Conservation (phyloP, 202 grass and related monocot genomes). For the Schoenoplectus triqueter region DNA sequence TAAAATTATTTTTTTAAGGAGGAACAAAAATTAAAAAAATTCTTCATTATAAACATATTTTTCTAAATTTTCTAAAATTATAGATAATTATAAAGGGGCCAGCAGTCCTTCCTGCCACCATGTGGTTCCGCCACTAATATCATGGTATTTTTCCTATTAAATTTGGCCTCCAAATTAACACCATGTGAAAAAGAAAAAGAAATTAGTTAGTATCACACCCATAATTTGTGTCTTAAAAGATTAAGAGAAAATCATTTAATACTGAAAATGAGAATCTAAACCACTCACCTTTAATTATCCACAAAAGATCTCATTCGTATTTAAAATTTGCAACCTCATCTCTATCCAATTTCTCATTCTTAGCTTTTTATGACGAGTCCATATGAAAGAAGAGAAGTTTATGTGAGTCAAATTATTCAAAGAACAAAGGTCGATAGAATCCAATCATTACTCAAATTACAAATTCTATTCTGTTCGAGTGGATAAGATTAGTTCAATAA, state of each 20-base stretch:
- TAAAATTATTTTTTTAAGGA: no score
- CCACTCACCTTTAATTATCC: no score
- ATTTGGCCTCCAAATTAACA: not conserved
- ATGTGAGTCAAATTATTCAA: conserved; percentile 28
- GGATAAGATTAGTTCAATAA: conserved; percentile 38
- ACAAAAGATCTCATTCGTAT: no score
- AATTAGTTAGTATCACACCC: not conserved
- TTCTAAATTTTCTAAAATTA: no score
- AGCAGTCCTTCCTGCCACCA: no score
- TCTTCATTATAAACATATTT: no score
- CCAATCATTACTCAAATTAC: not conserved
- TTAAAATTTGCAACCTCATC: not conserved
- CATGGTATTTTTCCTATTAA: no score
- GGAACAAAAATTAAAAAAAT: no score
- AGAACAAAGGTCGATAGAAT: conserved; percentile 19
- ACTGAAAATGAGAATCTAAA: no score
- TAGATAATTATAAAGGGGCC: no score
- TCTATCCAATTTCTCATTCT: not conserved
- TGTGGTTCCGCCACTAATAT: no score
- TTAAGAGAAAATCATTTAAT: not conserved
- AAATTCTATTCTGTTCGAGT: conserved; percentile 25
- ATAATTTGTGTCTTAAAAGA: not conserved
- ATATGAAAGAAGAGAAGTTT: not conserved
- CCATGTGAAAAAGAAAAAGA: not conserved
- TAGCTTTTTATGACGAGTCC: not conserved